Evolutionary conservation across 305 asterid genomes (phyloP), one percentile per base, ranked within the genome.

Genomic region (Fraxinus albicans): DNA sequence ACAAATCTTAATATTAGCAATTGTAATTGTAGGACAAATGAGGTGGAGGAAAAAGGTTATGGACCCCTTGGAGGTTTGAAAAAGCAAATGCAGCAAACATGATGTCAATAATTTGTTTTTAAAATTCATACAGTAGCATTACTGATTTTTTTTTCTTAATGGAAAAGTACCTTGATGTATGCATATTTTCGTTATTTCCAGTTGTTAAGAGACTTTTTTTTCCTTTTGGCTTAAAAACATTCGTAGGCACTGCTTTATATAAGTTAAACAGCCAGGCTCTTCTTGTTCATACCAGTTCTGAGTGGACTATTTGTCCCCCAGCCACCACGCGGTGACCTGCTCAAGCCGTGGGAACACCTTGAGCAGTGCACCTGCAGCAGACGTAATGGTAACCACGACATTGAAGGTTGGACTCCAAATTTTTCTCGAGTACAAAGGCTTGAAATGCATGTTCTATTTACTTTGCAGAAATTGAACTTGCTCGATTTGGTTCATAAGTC

Each of bases 31-130:
- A 80, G 21, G 47, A 73, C 76, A 82, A 34, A 78, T 29, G 77
- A 90, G 84, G 86, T 27, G 79, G 88, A 86, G 79, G 91, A 75
- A 72, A 89, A 83, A 67, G 79, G 82, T 40, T 86, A 86, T 85
- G 97, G 98, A 13, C 98, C 99, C 79, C 91, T 94, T 42, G 92
- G 93, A 42, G 88, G 84, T 89, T 84, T 96, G 85, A 87, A 87
- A 89, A 76, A 90, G 86, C 93, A 90, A 87, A 92, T 90, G 94
- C 92, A 91, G 86, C 90, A 93, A 89, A 86, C 79, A 42, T 90
- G 87, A 91, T 47, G 27, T 29, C 75, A 29, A 10, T 53, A 47
- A 21, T 38, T 21, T 10, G 31, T 8, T 47, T 29, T 0, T 31
- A 27, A 5, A 10, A 9, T 69, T 29, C 75, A 10, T 27, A 12